phyloP scores from a whole-genome alignment of 2,329 filamentous ascomycete species.

The Eurotiales sp. region DNA sequence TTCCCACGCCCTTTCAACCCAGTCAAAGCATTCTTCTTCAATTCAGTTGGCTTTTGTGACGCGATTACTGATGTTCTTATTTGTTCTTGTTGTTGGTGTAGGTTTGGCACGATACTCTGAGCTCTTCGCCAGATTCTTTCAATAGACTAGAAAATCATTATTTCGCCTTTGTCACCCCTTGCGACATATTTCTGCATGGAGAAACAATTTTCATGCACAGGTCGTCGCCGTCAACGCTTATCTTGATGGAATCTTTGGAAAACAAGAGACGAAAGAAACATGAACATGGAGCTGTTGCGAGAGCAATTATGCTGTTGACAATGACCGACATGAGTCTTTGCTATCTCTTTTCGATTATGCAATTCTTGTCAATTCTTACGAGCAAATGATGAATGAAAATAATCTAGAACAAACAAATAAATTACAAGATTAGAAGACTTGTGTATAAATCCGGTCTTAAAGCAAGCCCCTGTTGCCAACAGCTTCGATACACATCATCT shows the following conservation, averaged over 20 bases:
- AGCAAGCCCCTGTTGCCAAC: no score
- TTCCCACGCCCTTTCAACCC: constrained; percentile 22
- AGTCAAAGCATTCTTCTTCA: not conserved
- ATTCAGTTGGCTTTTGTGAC: constrained; percentile 20
- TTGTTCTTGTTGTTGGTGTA: constrained; percentile 35
- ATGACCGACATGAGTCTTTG: not conserved
- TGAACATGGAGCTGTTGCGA: not conserved
- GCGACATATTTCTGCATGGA: not conserved
- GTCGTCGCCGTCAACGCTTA: not conserved
- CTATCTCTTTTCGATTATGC: not conserved
- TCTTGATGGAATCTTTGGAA: not conserved
- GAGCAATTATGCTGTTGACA: not conserved
- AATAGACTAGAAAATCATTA: not conserved
- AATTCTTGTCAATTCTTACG: constrained; percentile 6
- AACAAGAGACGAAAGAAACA: not conserved
- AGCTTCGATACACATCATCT: no score
- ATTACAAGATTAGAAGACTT: not conserved
- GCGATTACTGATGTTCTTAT: constrained; percentile 31
- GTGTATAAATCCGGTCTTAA: no score
- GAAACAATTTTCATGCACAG: not conserved
- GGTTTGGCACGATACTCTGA: constrained; percentile 46
- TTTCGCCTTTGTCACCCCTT: not conserved
- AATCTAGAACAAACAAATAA: constrained; percentile 1
- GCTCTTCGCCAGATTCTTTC: constrained; percentile 12
- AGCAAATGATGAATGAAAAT: constrained; percentile 8